Evolutionary conservation across 805 yeast genomes (phyloP).

Genomic region (Spathaspora arborariae): DNA sequence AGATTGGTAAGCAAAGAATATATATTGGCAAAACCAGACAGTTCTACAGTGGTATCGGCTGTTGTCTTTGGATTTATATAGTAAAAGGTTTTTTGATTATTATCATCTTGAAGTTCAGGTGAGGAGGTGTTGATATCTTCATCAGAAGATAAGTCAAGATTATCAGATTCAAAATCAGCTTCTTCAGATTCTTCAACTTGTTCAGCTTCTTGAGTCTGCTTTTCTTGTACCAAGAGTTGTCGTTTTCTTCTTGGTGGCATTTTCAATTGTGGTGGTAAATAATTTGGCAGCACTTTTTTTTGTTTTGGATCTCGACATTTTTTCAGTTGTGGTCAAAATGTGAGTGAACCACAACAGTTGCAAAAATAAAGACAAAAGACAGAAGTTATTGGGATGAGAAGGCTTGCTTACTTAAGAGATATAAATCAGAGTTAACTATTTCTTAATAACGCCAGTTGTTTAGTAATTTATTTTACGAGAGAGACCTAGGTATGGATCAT

Average conservation of each 20-base stretch:
- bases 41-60: neutral
- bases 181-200: no score
- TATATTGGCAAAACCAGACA: neutral
- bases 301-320: neutral
- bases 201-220: no score
- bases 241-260: slow-evolving; percentile 2
- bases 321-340: no score
- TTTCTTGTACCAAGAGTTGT: neutral
- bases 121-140: neutral
- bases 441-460: no score
- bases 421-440: no score
- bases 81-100: slow-evolving; percentile 34
- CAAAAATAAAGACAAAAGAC: no score
- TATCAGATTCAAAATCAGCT: neutral
- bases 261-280: neutral
- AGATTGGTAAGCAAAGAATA: slow-evolving; percentile 4
- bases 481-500: no score
- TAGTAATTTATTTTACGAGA: no score
- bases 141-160: neutral
- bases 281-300: neutral
- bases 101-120: slow-evolving; percentile 6
- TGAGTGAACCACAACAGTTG: no score
- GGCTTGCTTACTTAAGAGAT: no score
- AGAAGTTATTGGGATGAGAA: no score
- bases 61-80: slow-evolving; percentile 14